phyloP scores from a whole-genome alignment of 441 rosid species.

The Bruguiera hainesii region DNA sequence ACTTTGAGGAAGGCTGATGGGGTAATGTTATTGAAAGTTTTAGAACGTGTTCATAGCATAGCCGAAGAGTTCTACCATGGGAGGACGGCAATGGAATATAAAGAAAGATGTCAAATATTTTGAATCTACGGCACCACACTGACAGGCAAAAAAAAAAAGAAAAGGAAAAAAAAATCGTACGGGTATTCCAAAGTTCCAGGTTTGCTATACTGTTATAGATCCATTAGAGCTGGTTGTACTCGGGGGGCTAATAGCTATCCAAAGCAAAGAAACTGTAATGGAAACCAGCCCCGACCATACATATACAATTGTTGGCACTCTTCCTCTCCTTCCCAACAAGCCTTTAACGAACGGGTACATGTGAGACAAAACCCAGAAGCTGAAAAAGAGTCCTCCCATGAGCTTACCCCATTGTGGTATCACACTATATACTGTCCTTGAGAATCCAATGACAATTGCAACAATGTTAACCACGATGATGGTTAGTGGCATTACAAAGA shows the following conservation, averaged over 20 bases:
- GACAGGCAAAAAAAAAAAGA: background rate
- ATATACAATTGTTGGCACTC: constrained; percentile 73
- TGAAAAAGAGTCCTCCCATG: constrained; percentile 76
- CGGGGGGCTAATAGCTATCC: constrained; percentile 69
- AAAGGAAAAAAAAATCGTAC: background rate
- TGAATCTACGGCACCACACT: too few species aligned
- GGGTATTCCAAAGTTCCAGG: background rate
- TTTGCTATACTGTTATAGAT: constrained; percentile 4
- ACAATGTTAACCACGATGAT: constrained; percentile 65
- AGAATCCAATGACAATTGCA: constrained; percentile 58
- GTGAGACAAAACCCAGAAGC: constrained; percentile 84
- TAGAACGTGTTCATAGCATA: too few species aligned
- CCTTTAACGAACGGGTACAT: constrained; percentile 90
- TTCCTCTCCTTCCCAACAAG: constrained; percentile 84
- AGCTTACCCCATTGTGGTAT: constrained; percentile 81
- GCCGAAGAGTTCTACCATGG: too few species aligned
- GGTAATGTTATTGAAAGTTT: too few species aligned
- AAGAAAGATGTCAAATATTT: too few species aligned
- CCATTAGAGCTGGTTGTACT: constrained; percentile 23
- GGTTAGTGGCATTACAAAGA: constrained; percentile 75
- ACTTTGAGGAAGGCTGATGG: too few species aligned
- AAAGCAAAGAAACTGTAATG: constrained; percentile 66
- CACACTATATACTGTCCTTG: constrained; percentile 72
- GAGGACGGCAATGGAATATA: too few species aligned
- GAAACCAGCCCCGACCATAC: constrained; percentile 88